Evolutionary conservation across 2,329 filamentous ascomycete species (phyloP), one percentile per base, ranked within the genome.

Genomic region (Trichoderma sp.): DNA sequence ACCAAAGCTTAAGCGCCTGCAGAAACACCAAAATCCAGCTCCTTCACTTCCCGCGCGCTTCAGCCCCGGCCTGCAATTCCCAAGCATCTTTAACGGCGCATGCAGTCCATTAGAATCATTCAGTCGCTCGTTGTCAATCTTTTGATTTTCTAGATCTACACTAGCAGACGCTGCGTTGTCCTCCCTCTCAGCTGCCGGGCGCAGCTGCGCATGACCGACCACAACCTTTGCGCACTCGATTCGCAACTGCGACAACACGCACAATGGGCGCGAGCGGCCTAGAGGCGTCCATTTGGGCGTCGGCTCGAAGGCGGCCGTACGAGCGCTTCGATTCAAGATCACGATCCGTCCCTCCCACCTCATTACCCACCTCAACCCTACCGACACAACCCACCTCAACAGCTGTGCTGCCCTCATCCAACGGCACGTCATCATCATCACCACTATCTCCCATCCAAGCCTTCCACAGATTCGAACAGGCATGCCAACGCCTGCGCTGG

Each of bases 401-500:
- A 60, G 64, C 21, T 24, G 66, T 17, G 34, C 17, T 21, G 51
- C 48, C 62, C 65, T 59, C 47, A 24, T 70, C 5, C 45, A 48
- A 44, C 54, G 67, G 69, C n/a, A 71, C 71, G 12, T 9, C 24
- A 19, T 56, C 62, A 7, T 60, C 67, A 19, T 56, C 62, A 7
- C 55, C 67, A 58, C 60, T 77, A 1, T 71, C 69, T 1, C 74
- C 75, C 1, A 47, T 70, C 1, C 77, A 79, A 45, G 83, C 87
- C 48, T 79, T 88, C 0, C 77, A 80, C 2, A 82, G 86, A 7
- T 88, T 87, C 72, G 81, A 83, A 66, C 87, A 87, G 69, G 85
- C 87, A 30, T 82, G 86, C 21, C 80, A 82, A 2, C 82, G 87
- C 2, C 77, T 89, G 50, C 82, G 84, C 68, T 89, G 87, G 87